Conservation (phyloP, 345 rosid genomes). For the Cochlearia excelsa region DNA sequence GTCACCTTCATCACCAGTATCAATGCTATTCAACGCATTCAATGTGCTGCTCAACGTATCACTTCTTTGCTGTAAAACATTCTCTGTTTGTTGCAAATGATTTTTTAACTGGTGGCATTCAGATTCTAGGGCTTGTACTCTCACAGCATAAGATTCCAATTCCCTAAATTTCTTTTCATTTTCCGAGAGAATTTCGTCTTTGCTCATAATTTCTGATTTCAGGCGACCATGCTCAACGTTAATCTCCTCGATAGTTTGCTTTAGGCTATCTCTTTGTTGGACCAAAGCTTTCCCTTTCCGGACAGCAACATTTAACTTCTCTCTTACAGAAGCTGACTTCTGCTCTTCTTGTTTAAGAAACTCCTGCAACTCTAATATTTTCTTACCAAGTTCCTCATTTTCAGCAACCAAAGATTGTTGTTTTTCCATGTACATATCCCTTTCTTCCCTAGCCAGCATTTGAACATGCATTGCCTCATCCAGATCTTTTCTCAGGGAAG, state of each 20-base stretch:
- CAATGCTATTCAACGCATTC: constrained; percentile 49
- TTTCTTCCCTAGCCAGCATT: constrained; percentile 59
- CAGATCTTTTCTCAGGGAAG: constrained; percentile 57
- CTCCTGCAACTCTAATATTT: constrained; percentile 59
- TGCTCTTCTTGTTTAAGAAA: constrained; percentile 77
- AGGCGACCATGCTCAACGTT: constrained; percentile 53
- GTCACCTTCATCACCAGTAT: constrained; percentile 54
- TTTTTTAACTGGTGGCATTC: constrained; percentile 57
- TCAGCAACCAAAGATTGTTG: constrained; percentile 57
- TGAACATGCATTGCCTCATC: constrained; percentile 58
- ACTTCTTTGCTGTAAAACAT: constrained; percentile 57
- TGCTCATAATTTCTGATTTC: constrained; percentile 59
- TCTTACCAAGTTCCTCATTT: constrained; percentile 55
- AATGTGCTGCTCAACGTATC: constrained; percentile 44
- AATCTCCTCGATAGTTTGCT: constrained; percentile 70
- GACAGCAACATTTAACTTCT: constrained; percentile 89
- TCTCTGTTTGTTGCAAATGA: constrained; percentile 59
- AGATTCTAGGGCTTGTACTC: constrained; percentile 56
- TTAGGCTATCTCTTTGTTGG: constrained; percentile 78
- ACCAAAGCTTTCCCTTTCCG: constrained; percentile 94
- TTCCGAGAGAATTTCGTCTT: constrained; percentile 49
- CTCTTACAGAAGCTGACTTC: constrained; percentile 70
- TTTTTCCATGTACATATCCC: constrained; percentile 58
- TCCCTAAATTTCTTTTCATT: constrained; percentile 60
- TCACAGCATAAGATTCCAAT: constrained; percentile 48